phyloP scores from a whole-genome alignment of 2,329 filamentous ascomycete genomes.

The Verticillium albo-atrum region DNA sequence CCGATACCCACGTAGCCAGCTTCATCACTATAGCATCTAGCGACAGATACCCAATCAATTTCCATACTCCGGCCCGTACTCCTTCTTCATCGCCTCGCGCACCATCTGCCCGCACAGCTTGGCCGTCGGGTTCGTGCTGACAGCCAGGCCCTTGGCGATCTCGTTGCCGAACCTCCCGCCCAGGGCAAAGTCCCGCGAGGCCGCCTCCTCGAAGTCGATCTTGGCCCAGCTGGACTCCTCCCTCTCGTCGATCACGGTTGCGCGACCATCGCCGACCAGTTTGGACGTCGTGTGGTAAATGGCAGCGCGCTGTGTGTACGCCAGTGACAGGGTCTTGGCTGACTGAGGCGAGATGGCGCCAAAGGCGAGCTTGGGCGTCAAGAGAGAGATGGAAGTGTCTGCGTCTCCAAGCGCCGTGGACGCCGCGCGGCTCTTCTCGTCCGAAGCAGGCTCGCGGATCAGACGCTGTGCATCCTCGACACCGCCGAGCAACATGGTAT shows the following conservation, averaged over 20 bases:
- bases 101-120: constrained; percentile 68
- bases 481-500: constrained; percentile 47
- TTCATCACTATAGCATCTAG: neutral
- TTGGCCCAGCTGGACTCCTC: constrained; percentile 45
- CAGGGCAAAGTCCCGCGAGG: constrained; percentile 58
- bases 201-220: constrained; percentile 57
- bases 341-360: constrained; percentile 58
- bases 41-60: constrained; percentile 9
- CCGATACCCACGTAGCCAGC: neutral
- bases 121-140: constrained; percentile 62
- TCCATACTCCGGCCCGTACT: constrained; percentile 52
- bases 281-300: constrained; percentile 59
- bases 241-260: constrained; percentile 33
- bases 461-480: constrained; percentile 34
- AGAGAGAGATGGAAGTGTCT: constrained; percentile 52
- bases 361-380: constrained; percentile 46
- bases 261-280: constrained; percentile 27
- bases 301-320: constrained; percentile 67
- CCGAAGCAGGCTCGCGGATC: constrained; percentile 27
- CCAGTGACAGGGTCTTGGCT: constrained; percentile 62
- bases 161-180: constrained; percentile 63
- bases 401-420: constrained; percentile 46
- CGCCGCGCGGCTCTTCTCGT: constrained; percentile 34
- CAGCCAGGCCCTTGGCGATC: constrained; percentile 59
- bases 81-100: constrained; percentile 64